phyloP scores from a whole-genome alignment of 164 flowering plant genomes.

The Aristolochia fimbriata region DNA sequence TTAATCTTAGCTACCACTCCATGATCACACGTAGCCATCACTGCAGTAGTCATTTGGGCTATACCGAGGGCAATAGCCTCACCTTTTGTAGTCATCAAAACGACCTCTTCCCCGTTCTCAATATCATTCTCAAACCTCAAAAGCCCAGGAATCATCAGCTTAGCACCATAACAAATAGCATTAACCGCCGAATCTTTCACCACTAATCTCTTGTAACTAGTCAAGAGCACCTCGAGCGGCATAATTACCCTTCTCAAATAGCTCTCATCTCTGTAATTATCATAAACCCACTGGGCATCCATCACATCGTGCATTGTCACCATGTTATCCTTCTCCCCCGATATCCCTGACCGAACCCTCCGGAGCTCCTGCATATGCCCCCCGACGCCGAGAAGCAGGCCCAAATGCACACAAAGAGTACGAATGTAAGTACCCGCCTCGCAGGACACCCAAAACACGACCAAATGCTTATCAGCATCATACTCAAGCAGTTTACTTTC shows the following conservation, averaged over 20 bases:
- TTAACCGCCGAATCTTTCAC: slow-evolving; percentile 84
- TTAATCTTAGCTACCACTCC: slow-evolving; percentile 75
- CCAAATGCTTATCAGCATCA: slow-evolving; percentile 57
- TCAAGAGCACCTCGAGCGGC: slow-evolving; percentile 63
- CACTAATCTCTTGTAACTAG: slow-evolving; percentile 71
- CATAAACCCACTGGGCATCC: slow-evolving; percentile 72
- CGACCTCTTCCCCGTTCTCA: slow-evolving; percentile 66
- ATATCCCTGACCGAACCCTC: slow-evolving; percentile 65
- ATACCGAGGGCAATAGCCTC: slow-evolving; percentile 77
- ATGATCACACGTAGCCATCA: slow-evolving; percentile 81
- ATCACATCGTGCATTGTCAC: slow-evolving; percentile 75
- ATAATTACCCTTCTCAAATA: slow-evolving; percentile 60
- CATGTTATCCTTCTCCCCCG: slow-evolving; percentile 79
- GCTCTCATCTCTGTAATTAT: slow-evolving; percentile 52
- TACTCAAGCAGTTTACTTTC: slow-evolving; percentile 71
- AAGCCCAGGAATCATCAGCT: slow-evolving; percentile 74
- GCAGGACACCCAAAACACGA: slow-evolving; percentile 76
- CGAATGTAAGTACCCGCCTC: slow-evolving; percentile 82
- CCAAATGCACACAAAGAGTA: slow-evolving; percentile 75
- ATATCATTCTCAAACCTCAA: slow-evolving; percentile 74
- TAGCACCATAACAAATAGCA: slow-evolving; percentile 81
- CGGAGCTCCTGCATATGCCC: slow-evolving; percentile 80
- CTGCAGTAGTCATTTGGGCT: slow-evolving; percentile 80
- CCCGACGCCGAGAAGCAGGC: slow-evolving; percentile 63
- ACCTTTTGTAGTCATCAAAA: slow-evolving; percentile 73